These are phyloP conservation scores for Dunaliella primolecta DNA, from an alignment of 139 green algal genomes.

Conservation along the genomic window DNA sequence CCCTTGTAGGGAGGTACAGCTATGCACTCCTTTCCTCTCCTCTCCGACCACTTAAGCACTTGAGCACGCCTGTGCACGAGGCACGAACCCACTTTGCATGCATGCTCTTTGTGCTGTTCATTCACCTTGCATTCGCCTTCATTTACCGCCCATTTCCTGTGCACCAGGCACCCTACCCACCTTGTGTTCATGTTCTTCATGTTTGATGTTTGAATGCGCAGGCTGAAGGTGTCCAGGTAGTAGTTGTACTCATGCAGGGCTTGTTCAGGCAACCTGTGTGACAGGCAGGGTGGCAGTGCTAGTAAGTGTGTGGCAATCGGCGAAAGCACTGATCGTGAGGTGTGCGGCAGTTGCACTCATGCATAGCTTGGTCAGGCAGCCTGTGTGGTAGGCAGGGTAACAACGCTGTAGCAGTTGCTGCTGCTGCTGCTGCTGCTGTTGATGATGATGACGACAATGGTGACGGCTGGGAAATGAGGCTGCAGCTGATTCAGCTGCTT, in stretches of 20 bases:
- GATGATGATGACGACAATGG: no score
- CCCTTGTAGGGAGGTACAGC: no score
- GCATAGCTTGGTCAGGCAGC: constrained; percentile 20
- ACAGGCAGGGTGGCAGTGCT: neutral
- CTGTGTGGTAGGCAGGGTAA: constrained; percentile 7
- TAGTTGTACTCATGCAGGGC: constrained; percentile 69
- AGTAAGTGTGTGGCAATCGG: neutral
- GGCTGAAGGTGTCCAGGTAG: constrained; percentile 83
- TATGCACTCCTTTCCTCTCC: no score
- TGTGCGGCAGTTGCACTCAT: constrained; percentile 21
- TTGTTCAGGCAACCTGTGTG: constrained; percentile 40
- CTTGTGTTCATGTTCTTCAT: constrained; percentile 66
- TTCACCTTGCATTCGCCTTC: neutral
- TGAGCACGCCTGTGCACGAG: neutral
- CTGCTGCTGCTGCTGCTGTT: no score
- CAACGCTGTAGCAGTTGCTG: neutral
- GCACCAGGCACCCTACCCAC: no score
- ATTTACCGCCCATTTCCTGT: no score
- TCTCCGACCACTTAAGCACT: neutral
- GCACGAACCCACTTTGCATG: neutral
- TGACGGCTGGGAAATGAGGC: no score
- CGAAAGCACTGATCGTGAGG: neutral
- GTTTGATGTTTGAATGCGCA: constrained; percentile 83
- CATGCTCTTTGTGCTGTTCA: neutral
- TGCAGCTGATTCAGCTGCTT: no score